These are phyloP conservation scores for Cordyceps tenuipes DNA, from an alignment of 2,329 filamentous ascomycete species.

Conservation along the genomic window DNA sequence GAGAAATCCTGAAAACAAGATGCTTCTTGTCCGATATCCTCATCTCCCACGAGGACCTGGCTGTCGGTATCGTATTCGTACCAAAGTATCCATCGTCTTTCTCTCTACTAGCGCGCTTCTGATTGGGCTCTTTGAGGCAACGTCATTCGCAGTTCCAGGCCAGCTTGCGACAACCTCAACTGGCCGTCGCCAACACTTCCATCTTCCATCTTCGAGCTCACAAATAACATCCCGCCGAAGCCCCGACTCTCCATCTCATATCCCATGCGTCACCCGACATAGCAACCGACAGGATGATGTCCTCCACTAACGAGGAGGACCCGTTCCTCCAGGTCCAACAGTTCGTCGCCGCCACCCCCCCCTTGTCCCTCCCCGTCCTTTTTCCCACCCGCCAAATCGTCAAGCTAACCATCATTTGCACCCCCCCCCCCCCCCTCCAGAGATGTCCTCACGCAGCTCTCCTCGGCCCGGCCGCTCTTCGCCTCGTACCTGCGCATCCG, in stretches of 20 bases:
- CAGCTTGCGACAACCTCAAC: slow-evolving; percentile 12
- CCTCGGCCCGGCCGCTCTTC: slow-evolving; percentile 76
- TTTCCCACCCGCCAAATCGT: background rate
- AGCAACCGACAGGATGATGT: slow-evolving; percentile 47
- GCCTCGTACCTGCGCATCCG: slow-evolving; percentile 93
- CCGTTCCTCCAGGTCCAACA: slow-evolving; percentile 66
- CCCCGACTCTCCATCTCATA: background rate
- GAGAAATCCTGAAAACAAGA: too few species aligned
- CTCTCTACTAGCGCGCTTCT: background rate
- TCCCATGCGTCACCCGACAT: slow-evolving; percentile 16
- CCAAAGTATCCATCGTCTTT: background rate
- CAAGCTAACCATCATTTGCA: slow-evolving; percentile 1
- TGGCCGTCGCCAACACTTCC: slow-evolving; percentile 16
- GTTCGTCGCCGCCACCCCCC: slow-evolving; percentile 31
- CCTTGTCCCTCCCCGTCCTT: background rate
- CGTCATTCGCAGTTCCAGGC: slow-evolving; percentile 22
- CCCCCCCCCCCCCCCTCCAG: slow-evolving; percentile 34
- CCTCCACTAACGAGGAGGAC: slow-evolving; percentile 58
- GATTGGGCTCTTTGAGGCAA: slow-evolving; percentile 16
- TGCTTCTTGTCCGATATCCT: background rate
- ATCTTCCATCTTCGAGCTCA: background rate
- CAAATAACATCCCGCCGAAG: background rate
- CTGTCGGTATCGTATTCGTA: background rate
- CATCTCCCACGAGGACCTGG: background rate
- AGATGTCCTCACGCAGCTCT: slow-evolving; percentile 79